These are phyloP conservation scores for Talaromyces stipitatus DNA, from an alignment of 495 filamentous ascomycete species.

Conservation along the genomic window DNA sequence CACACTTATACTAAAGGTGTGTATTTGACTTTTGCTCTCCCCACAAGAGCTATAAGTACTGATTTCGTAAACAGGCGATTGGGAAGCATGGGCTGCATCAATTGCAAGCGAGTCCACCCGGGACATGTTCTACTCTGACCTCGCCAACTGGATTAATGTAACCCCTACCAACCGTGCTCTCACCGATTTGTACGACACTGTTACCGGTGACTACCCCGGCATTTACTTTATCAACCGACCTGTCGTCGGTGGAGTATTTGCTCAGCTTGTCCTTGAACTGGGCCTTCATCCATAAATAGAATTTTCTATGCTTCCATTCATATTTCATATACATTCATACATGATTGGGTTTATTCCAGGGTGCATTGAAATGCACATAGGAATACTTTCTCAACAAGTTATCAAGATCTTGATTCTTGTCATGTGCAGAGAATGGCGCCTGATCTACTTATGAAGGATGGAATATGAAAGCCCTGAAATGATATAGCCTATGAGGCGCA, in stretches of 20 bases:
- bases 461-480: too few relatives aligned
- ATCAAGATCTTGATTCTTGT: background rate
- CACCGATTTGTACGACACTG: constrained; percentile 49
- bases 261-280: constrained; percentile 32
- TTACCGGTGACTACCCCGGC: constrained; percentile 29
- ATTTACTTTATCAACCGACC: constrained; percentile 45
- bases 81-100: constrained; percentile 47
- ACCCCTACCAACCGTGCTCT: constrained; percentile 46
- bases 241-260: constrained; percentile 47
- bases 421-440: background rate
- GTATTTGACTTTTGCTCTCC: background rate
- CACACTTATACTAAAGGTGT: constrained; percentile 41
- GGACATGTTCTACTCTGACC: constrained; percentile 35
- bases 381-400: constrained; percentile 8
- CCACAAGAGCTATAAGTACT: background rate
- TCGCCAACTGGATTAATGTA: constrained; percentile 45
- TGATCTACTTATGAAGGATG: background rate
- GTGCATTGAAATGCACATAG: constrained; percentile 13
- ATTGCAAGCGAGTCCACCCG: constrained; percentile 32
- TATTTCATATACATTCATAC: background rate
- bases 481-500: too few relatives aligned
- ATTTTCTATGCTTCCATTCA: background rate
- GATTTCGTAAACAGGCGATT: constrained; percentile 28
- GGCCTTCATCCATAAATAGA: constrained; percentile 9
- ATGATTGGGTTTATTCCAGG: background rate